These are phyloP conservation scores for Fagopyrum tataricum DNA, from an alignment of 148 eudicot species.

Conservation along the genomic window DNA sequence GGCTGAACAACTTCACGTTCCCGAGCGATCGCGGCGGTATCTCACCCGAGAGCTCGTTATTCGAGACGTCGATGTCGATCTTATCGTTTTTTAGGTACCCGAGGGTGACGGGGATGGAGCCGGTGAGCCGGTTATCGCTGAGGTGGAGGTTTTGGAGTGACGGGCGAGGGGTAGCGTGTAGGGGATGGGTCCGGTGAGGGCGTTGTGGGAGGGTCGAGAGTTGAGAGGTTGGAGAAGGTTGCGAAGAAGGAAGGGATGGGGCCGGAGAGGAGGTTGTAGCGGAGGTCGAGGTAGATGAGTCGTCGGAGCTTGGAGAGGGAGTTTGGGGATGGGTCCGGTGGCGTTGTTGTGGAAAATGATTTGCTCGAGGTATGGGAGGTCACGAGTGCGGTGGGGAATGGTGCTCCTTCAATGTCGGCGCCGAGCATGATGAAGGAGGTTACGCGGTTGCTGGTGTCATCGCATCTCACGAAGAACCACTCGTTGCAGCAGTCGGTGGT, in stretches of 20 bases:
- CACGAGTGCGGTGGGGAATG: conserved; percentile 14
- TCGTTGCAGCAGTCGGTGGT: conserved; percentile 25
- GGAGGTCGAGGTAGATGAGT: conserved; percentile 17
- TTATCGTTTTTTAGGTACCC: conserved; percentile 14
- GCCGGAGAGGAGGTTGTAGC: conserved; percentile 32
- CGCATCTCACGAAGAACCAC: conserved; percentile 33
- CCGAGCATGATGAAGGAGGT: conserved; percentile 13
- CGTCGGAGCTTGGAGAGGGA: conserved; percentile 22
- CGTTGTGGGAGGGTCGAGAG: conserved; percentile 15
- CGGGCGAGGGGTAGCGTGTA: conserved; percentile 6
- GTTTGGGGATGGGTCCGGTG: conserved; percentile 22
- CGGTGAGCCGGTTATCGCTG: conserved; percentile 16
- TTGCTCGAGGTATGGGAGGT: conserved; percentile 22
- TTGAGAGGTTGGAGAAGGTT: conserved; percentile 11
- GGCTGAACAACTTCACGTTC: neutral
- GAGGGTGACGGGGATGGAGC: conserved; percentile 28
- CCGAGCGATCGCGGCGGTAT: conserved; percentile 24
- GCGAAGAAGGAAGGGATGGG: conserved; percentile 22
- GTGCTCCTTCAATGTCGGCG: neutral
- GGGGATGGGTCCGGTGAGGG: conserved; percentile 16
- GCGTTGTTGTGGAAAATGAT: conserved; percentile 25
- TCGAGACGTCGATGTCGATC: conserved; percentile 14
- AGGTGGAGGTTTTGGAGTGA: neutral
- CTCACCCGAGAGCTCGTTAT: conserved; percentile 27
- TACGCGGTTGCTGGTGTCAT: conserved; percentile 15